Evolutionary conservation across 345 rosid species (phyloP).

Genomic region (Stellera chamaejasme): DNA sequence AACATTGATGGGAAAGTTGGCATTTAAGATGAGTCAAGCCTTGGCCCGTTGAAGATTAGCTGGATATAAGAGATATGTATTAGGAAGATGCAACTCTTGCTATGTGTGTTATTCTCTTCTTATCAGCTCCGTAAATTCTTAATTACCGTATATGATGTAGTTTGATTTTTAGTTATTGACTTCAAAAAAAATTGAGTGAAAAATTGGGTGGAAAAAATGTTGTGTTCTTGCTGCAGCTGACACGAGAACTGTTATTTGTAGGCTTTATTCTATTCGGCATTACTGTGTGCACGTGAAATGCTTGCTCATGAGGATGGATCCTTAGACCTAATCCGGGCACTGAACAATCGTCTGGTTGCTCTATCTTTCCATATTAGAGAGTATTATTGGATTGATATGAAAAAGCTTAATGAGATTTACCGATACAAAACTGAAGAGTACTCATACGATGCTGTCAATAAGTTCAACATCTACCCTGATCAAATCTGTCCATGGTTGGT

Average conservation of each 20-base stretch:
- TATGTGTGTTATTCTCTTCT: not conserved
- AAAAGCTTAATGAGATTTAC: slow-evolving; percentile 60
- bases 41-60: too few relatives aligned
- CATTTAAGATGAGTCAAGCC: too few relatives aligned
- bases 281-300: slow-evolving; percentile 85
- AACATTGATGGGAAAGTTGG: too few relatives aligned
- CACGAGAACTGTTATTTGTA: slow-evolving; percentile 12
- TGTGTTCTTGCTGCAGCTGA: not conserved
- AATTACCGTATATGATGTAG: not conserved
- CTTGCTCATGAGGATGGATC: slow-evolving; percentile 85
- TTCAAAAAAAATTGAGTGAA: too few relatives aligned
- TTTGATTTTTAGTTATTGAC: too few relatives aligned
- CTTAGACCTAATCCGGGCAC: slow-evolving; percentile 63
- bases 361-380: slow-evolving; percentile 89
- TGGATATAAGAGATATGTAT: too few relatives aligned
- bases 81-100: not conserved
- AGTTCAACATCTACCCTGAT: slow-evolving; percentile 94
- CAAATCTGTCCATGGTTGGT: slow-evolving; percentile 87
- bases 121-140: not conserved
- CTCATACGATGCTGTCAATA: slow-evolving; percentile 86
- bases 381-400: slow-evolving; percentile 84
- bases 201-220: not conserved
- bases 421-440: slow-evolving; percentile 86
- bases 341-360: slow-evolving; percentile 85
- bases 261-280: slow-evolving; percentile 88